phyloP scores from a whole-genome alignment of 2,329 filamentous ascomycete genomes.

The Nemania sp. region DNA sequence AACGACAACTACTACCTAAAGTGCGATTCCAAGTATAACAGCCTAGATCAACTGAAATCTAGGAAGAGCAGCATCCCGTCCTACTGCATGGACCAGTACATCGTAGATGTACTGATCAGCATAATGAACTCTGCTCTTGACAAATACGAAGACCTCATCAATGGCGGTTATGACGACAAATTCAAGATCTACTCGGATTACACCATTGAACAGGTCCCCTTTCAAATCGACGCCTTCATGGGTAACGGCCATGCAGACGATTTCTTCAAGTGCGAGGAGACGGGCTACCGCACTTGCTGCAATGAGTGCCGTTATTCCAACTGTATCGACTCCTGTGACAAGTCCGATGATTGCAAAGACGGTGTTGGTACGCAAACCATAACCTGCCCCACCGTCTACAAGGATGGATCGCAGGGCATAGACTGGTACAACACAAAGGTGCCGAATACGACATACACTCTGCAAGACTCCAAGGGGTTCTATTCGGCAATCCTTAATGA shows the following conservation, averaged over 20 bases:
- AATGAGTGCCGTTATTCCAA: slow-evolving; percentile 7
- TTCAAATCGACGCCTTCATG: slow-evolving; percentile 24
- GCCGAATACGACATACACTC: slow-evolving; percentile 20
- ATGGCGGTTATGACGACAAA: slow-evolving; percentile 31
- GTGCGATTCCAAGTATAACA: neutral
- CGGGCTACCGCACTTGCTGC: slow-evolving; percentile 13
- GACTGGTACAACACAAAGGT: slow-evolving; percentile 9
- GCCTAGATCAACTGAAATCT: slow-evolving; percentile 4
- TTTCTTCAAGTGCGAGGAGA: slow-evolving; percentile 26
- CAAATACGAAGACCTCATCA: slow-evolving; percentile 28
- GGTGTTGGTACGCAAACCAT: slow-evolving; percentile 1
- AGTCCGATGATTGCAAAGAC: slow-evolving; percentile 10
- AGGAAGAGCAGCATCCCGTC: neutral
- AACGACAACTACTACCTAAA: slow-evolving; percentile 3
- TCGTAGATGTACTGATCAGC: slow-evolving; percentile 13
- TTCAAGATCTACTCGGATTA: slow-evolving; percentile 28
- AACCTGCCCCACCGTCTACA: slow-evolving; percentile 14
- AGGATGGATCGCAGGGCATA: neutral
- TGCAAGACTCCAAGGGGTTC: slow-evolving; percentile 27
- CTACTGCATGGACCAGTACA: slow-evolving; percentile 19
- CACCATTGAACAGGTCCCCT: slow-evolving; percentile 17
- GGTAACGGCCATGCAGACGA: slow-evolving; percentile 23
- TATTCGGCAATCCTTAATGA: slow-evolving; percentile 25
- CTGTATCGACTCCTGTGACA: slow-evolving; percentile 11
- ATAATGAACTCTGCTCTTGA: slow-evolving; percentile 13